Conservation (phyloP, 805 yeast genomes). For the Barnettozyma wickerhamii region DNA sequence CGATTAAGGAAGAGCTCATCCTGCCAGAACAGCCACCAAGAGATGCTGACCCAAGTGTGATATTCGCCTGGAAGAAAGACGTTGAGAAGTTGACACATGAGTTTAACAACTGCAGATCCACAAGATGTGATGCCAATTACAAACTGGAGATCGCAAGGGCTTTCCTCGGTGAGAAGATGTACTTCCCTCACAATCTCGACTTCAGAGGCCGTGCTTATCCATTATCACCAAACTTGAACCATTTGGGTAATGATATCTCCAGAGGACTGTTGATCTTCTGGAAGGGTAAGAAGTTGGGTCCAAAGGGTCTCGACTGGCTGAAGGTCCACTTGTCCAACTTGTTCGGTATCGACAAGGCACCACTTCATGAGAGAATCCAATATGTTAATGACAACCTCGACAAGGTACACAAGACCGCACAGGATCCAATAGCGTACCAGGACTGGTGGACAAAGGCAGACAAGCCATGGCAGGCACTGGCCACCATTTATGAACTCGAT, state of each 20-base stretch:
- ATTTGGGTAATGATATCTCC: constrained; percentile 74
- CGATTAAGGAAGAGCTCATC: constrained; percentile 40
- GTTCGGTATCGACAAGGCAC: constrained; percentile 70
- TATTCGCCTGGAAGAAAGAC: constrained; percentile 62
- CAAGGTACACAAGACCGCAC: constrained; percentile 53
- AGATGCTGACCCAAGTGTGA: constrained; percentile 67
- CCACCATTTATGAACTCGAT: constrained; percentile 61
- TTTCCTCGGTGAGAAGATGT: constrained; percentile 71
- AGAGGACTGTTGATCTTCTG: constrained; percentile 69
- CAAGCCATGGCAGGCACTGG: constrained; percentile 79
- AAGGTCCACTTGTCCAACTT: constrained; percentile 72
- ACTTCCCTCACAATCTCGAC: constrained; percentile 77
- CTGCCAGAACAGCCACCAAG: constrained; percentile 56
- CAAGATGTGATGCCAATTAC: constrained; percentile 90
- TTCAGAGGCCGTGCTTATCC: constrained; percentile 87
- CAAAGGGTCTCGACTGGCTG: constrained; percentile 63
- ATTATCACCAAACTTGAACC: constrained; percentile 74
- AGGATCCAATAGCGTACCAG: constrained; percentile 51
- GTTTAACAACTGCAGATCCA: constrained; percentile 68
- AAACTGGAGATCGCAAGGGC: constrained; percentile 95
- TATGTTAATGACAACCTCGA: constrained; percentile 56
- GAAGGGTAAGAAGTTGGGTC: constrained; percentile 70
- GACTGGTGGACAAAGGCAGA: constrained; percentile 74
- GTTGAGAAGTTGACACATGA: constrained; percentile 56
- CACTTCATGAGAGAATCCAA: constrained; percentile 56